Base-by-base conservation (phyloP, 441 rosid species). In the Jatropha podagrica region DNA sequence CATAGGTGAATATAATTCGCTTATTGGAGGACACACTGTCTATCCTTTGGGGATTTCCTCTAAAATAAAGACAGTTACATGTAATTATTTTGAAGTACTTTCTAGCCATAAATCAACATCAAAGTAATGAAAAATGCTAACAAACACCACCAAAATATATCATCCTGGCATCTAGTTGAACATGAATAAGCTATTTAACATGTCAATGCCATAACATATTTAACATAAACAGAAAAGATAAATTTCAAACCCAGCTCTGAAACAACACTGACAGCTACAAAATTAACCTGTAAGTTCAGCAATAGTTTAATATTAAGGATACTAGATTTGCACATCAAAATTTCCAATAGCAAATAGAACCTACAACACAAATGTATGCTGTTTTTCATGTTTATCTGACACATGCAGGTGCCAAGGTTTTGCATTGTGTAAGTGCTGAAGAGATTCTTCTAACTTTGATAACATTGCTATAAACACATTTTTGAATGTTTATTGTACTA, bases 11-110 rank as follows among this genome's bases (percentile, higher is more conserved):
- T 83, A 88, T 85, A 79, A 92, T 89, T 70, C 97, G 87, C 88
- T 96, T 96, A 79, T 89, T 91, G 81, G 97, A 87, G 70, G 87
- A 86, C 42, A 82, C 80, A 66, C 85, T 75, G 77, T 96, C 99
- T 84, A 96, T 90, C 83, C 99, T 89, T 87, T 96, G 99, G 73
- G 98, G 98, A 80, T 96, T 96, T 82, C 90, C 92, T 83, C 98
- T 96, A 87, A 74, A 87, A 87, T 56, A 68, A 73, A 7, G 23
- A 73, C 41, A 79, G 49, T 74, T 38, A 71, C 49, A 73, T 40
- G 17, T 58, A 62, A 77, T 66, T 68, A 61, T 73, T 27, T 59
- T 49, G 58, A 46, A 66, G 41, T 32, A 66, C 32, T 40, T 49
- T 42, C n/a, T 15, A 73, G 68, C 54, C 32, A 49, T 4, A 61